Percentiles rank a stretch among this genome's conserved stretches.
Conservation (phyloP, 108 stramenopile genomes). For the Nitzschia putrida region DNA sequence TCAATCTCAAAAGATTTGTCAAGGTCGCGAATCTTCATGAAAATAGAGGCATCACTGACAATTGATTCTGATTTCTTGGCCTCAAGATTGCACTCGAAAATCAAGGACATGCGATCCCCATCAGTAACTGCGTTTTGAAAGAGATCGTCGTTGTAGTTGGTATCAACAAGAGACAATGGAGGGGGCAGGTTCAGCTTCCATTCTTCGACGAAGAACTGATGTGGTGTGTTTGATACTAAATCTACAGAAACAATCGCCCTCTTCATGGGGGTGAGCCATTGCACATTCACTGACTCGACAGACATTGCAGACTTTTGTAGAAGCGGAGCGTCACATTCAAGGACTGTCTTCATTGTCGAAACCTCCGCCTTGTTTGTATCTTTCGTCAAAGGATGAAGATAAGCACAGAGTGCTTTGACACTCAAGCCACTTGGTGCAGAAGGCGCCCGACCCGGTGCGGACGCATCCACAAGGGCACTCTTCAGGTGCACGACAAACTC, state of each 20-base stretch:
- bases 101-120: slow-evolving; percentile 61
- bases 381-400: slow-evolving; percentile 45
- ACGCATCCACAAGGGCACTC: slow-evolving; percentile 48
- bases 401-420: slow-evolving; percentile 57
- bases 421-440: slow-evolving; percentile 42
- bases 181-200: slow-evolving; percentile 58
- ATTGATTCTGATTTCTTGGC: slow-evolving; percentile 1
- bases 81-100: slow-evolving; percentile 54
- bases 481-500: slow-evolving; percentile 56
- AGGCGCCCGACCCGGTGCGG: neutral
- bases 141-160: slow-evolving; percentile 51
- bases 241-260: slow-evolving; percentile 53
- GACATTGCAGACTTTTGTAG: slow-evolving; percentile 65
- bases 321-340: slow-evolving; percentile 65
- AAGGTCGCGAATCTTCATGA: slow-evolving; percentile 58
- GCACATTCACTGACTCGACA: slow-evolving; percentile 51
- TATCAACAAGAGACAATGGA: slow-evolving; percentile 26
- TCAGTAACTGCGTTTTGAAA: slow-evolving; percentile 52
- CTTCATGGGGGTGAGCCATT: slow-evolving; percentile 36
- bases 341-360: slow-evolving; percentile 49
- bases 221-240: slow-evolving; percentile 66
- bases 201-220: slow-evolving; percentile 63
- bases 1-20: slow-evolving; percentile 61
- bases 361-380: slow-evolving; percentile 45
- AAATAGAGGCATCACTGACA: slow-evolving; percentile 41